phyloP scores from a whole-genome alignment of 345 rosid species.

The Lumnitzera racemosa region DNA sequence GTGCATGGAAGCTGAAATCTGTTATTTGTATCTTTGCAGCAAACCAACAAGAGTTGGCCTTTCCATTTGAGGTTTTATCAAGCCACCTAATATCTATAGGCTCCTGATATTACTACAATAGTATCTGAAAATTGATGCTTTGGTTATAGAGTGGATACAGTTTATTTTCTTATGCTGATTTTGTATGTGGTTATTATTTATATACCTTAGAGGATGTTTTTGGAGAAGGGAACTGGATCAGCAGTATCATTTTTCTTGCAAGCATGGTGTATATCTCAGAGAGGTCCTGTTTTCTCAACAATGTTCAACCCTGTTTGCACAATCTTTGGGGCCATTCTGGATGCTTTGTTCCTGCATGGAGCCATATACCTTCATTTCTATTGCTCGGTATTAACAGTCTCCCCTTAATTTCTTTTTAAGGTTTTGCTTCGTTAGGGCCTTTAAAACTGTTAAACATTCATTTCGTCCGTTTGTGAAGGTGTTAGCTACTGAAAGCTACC shows the following conservation, averaged over 20 bases:
- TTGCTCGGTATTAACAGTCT: background rate
- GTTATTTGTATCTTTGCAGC: slow-evolving; percentile 9
- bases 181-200: no score
- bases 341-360: slow-evolving; percentile 19
- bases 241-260: background rate
- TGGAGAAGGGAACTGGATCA: slow-evolving; percentile 2
- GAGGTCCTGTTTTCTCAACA: slow-evolving; percentile 17
- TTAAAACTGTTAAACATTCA: no score
- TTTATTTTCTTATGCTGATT: no score
- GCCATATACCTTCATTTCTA: background rate
- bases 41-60: background rate
- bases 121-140: no score
- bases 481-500: no score
- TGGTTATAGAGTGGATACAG: background rate
- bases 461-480: no score
- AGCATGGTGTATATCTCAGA: slow-evolving; percentile 9
- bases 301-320: slow-evolving; percentile 21
- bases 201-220: no score
- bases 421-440: background rate
- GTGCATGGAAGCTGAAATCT: slow-evolving; percentile 12
- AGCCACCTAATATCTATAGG: no score
- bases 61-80: no score
- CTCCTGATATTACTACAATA: no score
- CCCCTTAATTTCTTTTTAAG: background rate
- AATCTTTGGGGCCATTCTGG: slow-evolving; percentile 17